A percentile compares a stretch with the other conserved stretches of the same genome.
phyloP scores from a whole-genome alignment of 2,329 filamentous ascomycete species.

The Trichothecium sympodiale region DNA sequence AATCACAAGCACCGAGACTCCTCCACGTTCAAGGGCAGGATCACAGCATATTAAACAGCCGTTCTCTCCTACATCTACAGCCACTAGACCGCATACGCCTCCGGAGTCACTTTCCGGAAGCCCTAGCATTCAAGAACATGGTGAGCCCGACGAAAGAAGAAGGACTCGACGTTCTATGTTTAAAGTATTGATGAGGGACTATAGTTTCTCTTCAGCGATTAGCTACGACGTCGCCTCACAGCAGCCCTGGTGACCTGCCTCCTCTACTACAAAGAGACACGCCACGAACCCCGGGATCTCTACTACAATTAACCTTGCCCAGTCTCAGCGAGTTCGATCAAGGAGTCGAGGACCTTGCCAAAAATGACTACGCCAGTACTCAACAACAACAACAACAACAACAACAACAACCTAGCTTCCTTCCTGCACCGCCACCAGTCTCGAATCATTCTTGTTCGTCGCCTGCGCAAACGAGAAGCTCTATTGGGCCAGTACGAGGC shows the following conservation, averaged over 20 bases:
- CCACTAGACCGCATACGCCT: slow-evolving; percentile 5
- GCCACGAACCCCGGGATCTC: slow-evolving; percentile 10
- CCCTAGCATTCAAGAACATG: slow-evolving; percentile 3
- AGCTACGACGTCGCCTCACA: slow-evolving; percentile 10
- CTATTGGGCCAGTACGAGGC: too few species aligned
- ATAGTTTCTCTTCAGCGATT: slow-evolving; percentile 4
- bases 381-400: too few species aligned
- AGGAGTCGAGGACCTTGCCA: slow-evolving; percentile 21
- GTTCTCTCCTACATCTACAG: slow-evolving; percentile 6
- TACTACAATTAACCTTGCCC: slow-evolving; percentile 14
- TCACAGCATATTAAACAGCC: slow-evolving; percentile 8
- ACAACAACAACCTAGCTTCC: too few species aligned
- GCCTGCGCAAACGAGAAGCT: too few species aligned
- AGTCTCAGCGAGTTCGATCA: slow-evolving; percentile 26
- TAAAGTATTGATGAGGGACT: too few species aligned
- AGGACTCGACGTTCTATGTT: neutral
- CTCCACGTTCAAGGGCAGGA: slow-evolving; percentile 4
- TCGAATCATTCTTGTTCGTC: too few species aligned
- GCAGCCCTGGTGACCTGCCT: slow-evolving; percentile 7
- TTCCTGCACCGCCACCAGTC: too few species aligned
- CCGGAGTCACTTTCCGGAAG: slow-evolving; percentile 5
- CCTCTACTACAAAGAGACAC: slow-evolving; percentile 4
- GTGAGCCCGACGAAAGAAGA: slow-evolving; percentile 1
- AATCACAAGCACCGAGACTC: slow-evolving; percentile 1
- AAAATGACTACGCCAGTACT: too few species aligned